Evolutionary conservation across 345 rosid genomes (phyloP).

Genomic region (Citrus trifoliata): DNA sequence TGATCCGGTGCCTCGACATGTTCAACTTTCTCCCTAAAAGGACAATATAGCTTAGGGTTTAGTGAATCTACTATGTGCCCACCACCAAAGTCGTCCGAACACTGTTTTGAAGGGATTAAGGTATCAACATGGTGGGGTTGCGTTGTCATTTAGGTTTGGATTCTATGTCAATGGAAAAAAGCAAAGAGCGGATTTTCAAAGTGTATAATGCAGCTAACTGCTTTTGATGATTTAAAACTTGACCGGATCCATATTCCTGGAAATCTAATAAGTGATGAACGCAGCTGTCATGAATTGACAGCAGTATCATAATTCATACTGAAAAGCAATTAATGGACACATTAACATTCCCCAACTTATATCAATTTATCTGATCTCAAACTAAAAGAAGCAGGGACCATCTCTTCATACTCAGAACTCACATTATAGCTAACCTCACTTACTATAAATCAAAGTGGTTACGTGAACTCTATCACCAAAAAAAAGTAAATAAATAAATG

Average conservation of each 20-base stretch:
- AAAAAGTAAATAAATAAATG: no score
- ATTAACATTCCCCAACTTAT: conserved; percentile 7
- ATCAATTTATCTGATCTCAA: conserved; percentile 2
- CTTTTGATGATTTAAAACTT: conserved; percentile 15
- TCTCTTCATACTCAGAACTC: neutral
- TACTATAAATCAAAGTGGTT: neutral
- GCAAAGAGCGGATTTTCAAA: neutral
- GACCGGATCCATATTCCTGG: conserved; percentile 16
- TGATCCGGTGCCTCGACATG: neutral
- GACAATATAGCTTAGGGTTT: neutral
- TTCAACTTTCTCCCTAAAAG: neutral
- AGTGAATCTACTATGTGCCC: neutral
- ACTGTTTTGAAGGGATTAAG: neutral
- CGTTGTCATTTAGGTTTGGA: neutral
- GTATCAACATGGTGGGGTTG: conserved; percentile 4
- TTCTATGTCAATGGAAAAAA: neutral
- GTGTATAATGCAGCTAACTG: neutral
- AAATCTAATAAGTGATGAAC: conserved; percentile 15
- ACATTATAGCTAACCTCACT: neutral
- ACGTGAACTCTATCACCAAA: neutral
- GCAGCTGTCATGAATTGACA: conserved; percentile 28
- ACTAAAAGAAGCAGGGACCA: neutral
- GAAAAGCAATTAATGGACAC: conserved; percentile 1
- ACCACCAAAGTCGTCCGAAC: neutral
- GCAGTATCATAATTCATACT: conserved; percentile 5